Evolutionary conservation across 1,284 basidiomycete species (phyloP).

Genomic region (Apiotrichum mycotoxinovorans): DNA sequence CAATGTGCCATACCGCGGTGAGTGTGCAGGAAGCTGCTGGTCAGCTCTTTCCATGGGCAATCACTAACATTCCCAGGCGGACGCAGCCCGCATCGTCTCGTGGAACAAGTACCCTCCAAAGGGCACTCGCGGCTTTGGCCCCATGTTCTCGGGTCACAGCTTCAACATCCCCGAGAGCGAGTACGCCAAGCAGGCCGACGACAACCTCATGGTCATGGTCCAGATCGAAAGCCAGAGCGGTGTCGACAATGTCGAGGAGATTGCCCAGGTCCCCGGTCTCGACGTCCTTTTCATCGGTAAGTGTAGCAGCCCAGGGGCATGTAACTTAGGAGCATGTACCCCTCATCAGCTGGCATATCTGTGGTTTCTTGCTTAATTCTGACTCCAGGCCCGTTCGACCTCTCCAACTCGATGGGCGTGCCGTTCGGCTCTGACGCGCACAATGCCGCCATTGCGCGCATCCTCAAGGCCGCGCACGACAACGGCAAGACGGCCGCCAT

Average conservation of each 20-base stretch:
- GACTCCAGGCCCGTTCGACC: constrained; percentile 56
- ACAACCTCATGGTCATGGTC: constrained; percentile 58
- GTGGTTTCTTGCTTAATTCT: not conserved
- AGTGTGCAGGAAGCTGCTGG: constrained; percentile 4
- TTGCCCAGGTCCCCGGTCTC: constrained; percentile 62
- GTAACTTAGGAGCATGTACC: not conserved
- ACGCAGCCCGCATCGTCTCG: constrained; percentile 21
- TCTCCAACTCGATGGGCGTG: constrained; percentile 51
- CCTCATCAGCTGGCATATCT: no score
- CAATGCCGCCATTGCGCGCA: constrained; percentile 60
- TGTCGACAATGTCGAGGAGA: constrained; percentile 60
- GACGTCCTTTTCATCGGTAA: constrained; percentile 61
- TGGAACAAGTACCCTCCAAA: constrained; percentile 26
- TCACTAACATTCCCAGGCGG: constrained; percentile 11
- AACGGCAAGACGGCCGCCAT: constrained; percentile 59
- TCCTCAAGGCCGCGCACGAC: constrained; percentile 57
- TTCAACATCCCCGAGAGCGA: constrained; percentile 42
- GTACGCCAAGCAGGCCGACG: constrained; percentile 59
- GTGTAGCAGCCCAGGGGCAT: not conserved
- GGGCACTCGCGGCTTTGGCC: constrained; percentile 28
- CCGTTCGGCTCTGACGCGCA: constrained; percentile 29
- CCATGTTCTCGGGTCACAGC: constrained; percentile 21
- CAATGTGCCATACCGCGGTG: constrained; percentile 32
- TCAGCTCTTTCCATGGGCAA: no score
- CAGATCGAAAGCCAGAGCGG: constrained; percentile 64